Evolutionary conservation across 768 basidiomycete genomes (phyloP).

Genomic region (Mycena olivaceomarginata): DNA sequence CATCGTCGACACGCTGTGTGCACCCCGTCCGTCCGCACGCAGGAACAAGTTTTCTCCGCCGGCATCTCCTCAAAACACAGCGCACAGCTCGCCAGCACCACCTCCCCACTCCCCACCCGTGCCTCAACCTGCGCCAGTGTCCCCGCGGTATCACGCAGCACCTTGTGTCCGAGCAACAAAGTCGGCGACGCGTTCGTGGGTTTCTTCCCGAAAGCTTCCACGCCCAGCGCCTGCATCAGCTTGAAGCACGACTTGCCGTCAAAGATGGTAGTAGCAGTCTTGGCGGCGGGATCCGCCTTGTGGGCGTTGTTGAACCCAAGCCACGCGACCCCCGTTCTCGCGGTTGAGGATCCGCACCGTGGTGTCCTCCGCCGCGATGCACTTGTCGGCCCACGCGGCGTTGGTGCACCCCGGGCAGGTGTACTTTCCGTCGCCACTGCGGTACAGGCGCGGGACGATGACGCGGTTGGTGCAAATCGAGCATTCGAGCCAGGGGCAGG

Average conservation of each 20-base stretch:
- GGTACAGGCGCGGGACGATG: slow-evolving; percentile 45
- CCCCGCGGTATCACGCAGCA: slow-evolving; percentile 15
- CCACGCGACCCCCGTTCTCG: slow-evolving; percentile 50
- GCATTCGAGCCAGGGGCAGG: slow-evolving; percentile 50
- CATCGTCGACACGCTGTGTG: slow-evolving; percentile 47
- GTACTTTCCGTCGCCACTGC: slow-evolving; percentile 33
- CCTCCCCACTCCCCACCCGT: slow-evolving; percentile 47
- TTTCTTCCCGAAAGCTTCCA: slow-evolving; percentile 36
- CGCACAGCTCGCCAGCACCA: slow-evolving; percentile 47
- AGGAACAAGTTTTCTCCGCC: slow-evolving; percentile 44
- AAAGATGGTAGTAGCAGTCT: slow-evolving; percentile 33
- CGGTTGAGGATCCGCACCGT: slow-evolving; percentile 40
- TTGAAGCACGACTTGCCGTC: slow-evolving; percentile 52
- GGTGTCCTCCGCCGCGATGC: slow-evolving; percentile 39
- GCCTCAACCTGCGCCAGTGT: slow-evolving; percentile 38
- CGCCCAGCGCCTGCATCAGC: slow-evolving; percentile 49
- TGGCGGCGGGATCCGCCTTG: too few species aligned
- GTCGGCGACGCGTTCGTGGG: slow-evolving; percentile 14
- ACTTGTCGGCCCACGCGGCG: slow-evolving; percentile 21
- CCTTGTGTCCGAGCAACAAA: slow-evolving; percentile 16
- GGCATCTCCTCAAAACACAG: slow-evolving; percentile 53
- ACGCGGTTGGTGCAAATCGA: slow-evolving; percentile 49
- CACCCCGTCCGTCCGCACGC: slow-evolving; percentile 53
- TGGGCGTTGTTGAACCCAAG: slow-evolving; percentile 41
- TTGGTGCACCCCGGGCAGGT: slow-evolving; percentile 47